Conservation (phyloP, 257 asterid species). For the Fraxinus anomala region DNA sequence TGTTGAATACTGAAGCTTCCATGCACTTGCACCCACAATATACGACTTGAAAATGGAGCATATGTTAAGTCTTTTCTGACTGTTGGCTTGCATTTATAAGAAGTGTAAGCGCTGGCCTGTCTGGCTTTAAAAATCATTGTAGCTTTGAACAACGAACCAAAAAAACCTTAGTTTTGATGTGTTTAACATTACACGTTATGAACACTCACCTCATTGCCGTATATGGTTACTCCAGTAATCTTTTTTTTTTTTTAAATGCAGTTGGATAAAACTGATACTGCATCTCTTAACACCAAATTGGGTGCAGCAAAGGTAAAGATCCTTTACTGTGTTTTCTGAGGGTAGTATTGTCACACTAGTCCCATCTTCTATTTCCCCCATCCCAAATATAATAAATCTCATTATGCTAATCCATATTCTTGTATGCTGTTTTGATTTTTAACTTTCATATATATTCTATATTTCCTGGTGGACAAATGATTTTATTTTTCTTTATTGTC, state of each 20-base stretch:
- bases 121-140: background rate
- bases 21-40: background rate
- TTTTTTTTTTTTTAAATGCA: constrained; percentile 33
- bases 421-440: background rate
- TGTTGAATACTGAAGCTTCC: background rate
- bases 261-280: constrained; percentile 57
- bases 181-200: background rate
- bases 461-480: background rate
- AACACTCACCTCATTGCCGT: background rate
- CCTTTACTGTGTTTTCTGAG: constrained; percentile 21
- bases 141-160: background rate
- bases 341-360: background rate
- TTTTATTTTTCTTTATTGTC: no score
- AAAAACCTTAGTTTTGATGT: background rate
- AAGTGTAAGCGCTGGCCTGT: no score
- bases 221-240: constrained; percentile 4
- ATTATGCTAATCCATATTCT: constrained; percentile 1
- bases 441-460: background rate
- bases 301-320: constrained; percentile 47
- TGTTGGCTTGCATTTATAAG: no score
- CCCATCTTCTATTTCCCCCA: constrained; percentile 14
- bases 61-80: no score
- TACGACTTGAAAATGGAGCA: background rate
- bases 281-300: constrained; percentile 37
- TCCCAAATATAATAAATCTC: background rate